Conservation (phyloP, 306 rosid species). For the Cucumis sativus region Cucumber_9930_V3 NC_026657.2:7958001-7958500, state of each 20-base stretch:
- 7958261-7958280: conserved; percentile 97
- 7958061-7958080: background rate
- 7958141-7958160: background rate
- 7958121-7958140: background rate
- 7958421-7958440: conserved; percentile 10
- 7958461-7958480: background rate
- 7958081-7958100: background rate
- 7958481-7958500: conserved; percentile 34
- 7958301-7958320: conserved; percentile 69
- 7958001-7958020: conserved; percentile 90
- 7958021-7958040: conserved; percentile 92
- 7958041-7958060: conserved; percentile 17
- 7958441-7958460: conserved; percentile 5
- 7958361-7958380: conserved; percentile 85
- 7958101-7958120: background rate
- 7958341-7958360: conserved; percentile 77
- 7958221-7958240: background rate
- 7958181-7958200: background rate
- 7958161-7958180: background rate
- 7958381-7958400: conserved; percentile 65
- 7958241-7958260: conserved; percentile 47
- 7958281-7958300: conserved; percentile 55
- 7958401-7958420: conserved; percentile 82
- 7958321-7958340: conserved; percentile 80
- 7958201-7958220: background rate